Evolutionary conservation across 164 flowering plant genomes (phyloP).

Genomic region (Dillenia turbinata): DNA sequence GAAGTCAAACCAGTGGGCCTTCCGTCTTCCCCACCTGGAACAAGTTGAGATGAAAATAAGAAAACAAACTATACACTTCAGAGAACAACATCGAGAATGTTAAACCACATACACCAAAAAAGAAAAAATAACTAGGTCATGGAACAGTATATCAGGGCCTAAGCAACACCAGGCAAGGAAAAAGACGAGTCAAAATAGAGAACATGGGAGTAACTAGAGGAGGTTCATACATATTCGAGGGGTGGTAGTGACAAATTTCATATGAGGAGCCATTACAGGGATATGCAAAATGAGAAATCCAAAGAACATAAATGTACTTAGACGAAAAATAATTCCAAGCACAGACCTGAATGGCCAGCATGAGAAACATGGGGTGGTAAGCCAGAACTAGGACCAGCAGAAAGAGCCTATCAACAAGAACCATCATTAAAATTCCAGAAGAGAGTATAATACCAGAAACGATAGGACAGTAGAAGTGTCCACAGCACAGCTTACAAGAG

Average conservation of each 20-base stretch:
- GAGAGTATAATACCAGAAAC: background rate
- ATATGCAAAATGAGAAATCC: no score
- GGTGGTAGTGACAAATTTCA: no score
- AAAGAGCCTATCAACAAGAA: slow-evolving; percentile 40
- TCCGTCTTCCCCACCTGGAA: slow-evolving; percentile 58
- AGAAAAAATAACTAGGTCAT: background rate
- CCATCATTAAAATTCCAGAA: slow-evolving; percentile 2
- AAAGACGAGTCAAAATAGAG: no score
- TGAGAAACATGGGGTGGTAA: slow-evolving; percentile 41
- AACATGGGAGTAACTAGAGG: no score
- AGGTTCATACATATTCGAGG: no score
- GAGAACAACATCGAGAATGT: background rate
- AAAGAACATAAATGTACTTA: background rate
- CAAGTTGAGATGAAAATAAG: background rate
- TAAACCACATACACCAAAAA: background rate
- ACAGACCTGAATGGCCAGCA: slow-evolving; percentile 54
- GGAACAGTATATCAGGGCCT: no score
- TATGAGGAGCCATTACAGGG: no score
- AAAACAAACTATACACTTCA: no score
- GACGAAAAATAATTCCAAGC: background rate
- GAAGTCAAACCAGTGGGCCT: slow-evolving; percentile 44
- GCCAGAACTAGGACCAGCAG: slow-evolving; percentile 73
- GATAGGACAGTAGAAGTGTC: no score
- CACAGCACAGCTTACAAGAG: slow-evolving; percentile 35
- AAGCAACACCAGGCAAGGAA: no score